Conservation (phyloP, 2,329 filamentous ascomycete genomes). For the Zelopaecilomyces penicillatus region DNA sequence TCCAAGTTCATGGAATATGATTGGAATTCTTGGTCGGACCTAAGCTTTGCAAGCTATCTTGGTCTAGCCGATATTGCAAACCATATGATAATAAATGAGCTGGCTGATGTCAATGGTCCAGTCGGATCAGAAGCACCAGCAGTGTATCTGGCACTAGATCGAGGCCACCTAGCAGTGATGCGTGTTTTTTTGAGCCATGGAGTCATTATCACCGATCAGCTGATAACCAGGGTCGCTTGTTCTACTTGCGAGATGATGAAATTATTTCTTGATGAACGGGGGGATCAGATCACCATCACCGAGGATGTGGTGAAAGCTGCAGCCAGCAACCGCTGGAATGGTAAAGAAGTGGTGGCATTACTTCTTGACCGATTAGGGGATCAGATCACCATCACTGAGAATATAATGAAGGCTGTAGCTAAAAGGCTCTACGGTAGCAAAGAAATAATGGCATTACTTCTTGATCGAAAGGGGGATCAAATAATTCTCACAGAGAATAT, state of each 20-base stretch:
- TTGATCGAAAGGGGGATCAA: conserved; percentile 6
- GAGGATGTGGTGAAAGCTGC: conserved; percentile 6
- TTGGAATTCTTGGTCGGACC: conserved; percentile 3
- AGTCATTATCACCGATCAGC: too few species aligned
- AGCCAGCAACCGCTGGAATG: neutral
- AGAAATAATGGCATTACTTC: conserved; percentile 6
- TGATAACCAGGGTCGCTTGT: too few species aligned
- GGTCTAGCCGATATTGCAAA: neutral
- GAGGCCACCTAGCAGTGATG: too few species aligned
- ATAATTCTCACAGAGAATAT: conserved; percentile 7
- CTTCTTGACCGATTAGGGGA: conserved; percentile 6
- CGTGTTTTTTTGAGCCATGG: too few species aligned
- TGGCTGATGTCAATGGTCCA: too few species aligned
- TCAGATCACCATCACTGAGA: conserved; percentile 7
- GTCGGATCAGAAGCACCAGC: too few species aligned
- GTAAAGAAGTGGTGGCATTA: conserved; percentile 5
- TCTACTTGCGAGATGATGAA: too few species aligned
- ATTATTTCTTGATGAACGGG: conserved; percentile 3
- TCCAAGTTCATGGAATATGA: too few species aligned
- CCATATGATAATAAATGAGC: too few species aligned
- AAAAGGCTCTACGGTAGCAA: conserved; percentile 3
- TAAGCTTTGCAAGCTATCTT: conserved; percentile 8
- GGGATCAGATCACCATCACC: conserved; percentile 5
- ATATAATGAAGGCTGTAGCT: conserved; percentile 3
- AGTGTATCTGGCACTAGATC: too few species aligned